Conservation (phyloP, 768 basidiomycete species). For the Clavulina sp. region DNA sequence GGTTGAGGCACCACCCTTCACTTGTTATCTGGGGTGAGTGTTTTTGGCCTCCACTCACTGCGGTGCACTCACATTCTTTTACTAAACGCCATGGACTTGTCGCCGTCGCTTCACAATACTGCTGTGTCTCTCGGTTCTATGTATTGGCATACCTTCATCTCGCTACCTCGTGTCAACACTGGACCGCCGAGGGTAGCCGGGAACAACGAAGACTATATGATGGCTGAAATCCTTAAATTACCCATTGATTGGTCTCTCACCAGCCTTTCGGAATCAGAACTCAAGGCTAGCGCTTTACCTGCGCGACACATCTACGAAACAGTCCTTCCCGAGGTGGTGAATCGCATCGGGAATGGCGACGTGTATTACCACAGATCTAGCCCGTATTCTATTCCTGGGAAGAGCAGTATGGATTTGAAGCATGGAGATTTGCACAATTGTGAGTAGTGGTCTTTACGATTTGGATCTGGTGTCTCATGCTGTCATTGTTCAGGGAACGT, state of each 20-base stretch:
- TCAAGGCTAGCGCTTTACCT: conserved; percentile 71
- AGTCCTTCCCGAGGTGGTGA: conserved; percentile 57
- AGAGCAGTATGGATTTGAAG: conserved; percentile 48
- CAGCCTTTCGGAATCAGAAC: conserved; percentile 68
- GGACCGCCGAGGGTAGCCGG: too few relatives aligned
- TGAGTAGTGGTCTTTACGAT: conserved; percentile 16
- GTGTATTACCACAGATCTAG: conserved; percentile 71
- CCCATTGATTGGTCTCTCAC: conserved; percentile 78
- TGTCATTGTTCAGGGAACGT: conserved; percentile 49
- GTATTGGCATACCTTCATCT: too few relatives aligned
- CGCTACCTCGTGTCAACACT: too few relatives aligned
- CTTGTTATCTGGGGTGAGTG: conserved; percentile 67
- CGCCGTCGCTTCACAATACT: too few relatives aligned
- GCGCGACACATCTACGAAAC: conserved; percentile 83
- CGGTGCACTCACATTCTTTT: too few relatives aligned
- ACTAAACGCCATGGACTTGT: too few relatives aligned
- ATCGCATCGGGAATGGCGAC: conserved; percentile 38
- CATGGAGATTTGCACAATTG: conserved; percentile 88
- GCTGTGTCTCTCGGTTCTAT: too few relatives aligned
- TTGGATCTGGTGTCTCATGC: not conserved
- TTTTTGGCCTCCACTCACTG: conserved; percentile 1
- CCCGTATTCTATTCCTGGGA: conserved; percentile 71
- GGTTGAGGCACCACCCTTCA: conserved; percentile 74
- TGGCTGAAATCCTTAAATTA: conserved; percentile 64
- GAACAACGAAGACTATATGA: too few relatives aligned